Evolutionary conservation across 768 basidiomycete genomes (phyloP).

Genomic region (Lactarius hengduanensis): DNA sequence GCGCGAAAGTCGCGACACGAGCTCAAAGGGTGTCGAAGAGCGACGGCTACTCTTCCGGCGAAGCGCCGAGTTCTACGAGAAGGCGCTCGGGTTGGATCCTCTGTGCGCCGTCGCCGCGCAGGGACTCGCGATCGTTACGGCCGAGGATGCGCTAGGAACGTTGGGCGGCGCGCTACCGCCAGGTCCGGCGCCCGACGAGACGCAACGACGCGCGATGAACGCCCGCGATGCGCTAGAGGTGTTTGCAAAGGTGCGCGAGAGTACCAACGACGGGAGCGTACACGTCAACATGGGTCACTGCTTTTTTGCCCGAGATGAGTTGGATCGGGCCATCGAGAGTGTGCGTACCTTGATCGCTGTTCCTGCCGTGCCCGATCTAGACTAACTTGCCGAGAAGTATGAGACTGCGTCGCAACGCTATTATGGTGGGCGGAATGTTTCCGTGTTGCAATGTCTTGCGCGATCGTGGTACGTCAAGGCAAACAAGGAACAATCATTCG

Average conservation of each 20-base stretch:
- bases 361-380: not conserved
- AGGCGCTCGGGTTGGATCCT: slow-evolving; percentile 81
- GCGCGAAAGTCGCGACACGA: slow-evolving; percentile 75
- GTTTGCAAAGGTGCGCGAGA: slow-evolving; percentile 90
- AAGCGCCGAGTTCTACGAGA: slow-evolving; percentile 89
- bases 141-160: slow-evolving; percentile 83
- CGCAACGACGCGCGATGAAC: slow-evolving; percentile 62
- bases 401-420: slow-evolving; percentile 85
- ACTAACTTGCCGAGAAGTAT: slow-evolving; percentile 53
- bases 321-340: slow-evolving; percentile 93
- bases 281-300: slow-evolving; percentile 98
- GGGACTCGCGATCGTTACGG: slow-evolving; percentile 90
- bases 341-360: slow-evolving; percentile 47
- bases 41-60: slow-evolving; percentile 75
- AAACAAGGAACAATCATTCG: slow-evolving; percentile 81
- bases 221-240: slow-evolving; percentile 86
- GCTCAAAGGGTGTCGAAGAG: slow-evolving; percentile 57
- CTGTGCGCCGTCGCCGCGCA: slow-evolving; percentile 91
- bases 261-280: slow-evolving; percentile 76
- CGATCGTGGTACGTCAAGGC: slow-evolving; percentile 95
- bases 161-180: slow-evolving; percentile 52
- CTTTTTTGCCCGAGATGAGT: slow-evolving; percentile 90
- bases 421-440: slow-evolving; percentile 68
- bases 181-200: slow-evolving; percentile 56
- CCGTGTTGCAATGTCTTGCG: slow-evolving; percentile 81